Percentiles rank a stretch among this genome's conserved stretches.
Evolutionary conservation across 768 basidiomycete species (phyloP).

Genomic region (Termitomyces sp.): DNA sequence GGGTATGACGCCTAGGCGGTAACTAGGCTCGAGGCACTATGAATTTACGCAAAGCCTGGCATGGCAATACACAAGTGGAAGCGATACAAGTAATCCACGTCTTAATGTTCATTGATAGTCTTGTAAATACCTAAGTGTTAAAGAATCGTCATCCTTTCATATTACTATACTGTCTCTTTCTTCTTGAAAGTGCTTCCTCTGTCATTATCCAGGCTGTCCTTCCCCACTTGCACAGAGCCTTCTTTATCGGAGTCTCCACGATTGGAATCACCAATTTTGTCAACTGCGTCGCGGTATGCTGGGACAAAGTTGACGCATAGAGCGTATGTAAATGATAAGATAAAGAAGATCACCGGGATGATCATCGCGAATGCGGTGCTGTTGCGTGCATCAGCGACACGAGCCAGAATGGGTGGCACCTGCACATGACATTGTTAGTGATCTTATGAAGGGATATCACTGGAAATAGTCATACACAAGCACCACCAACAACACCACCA

Average conservation of each 20-base stretch:
- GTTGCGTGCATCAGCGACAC: slow-evolving; percentile 27
- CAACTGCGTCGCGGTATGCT: slow-evolving; percentile 24
- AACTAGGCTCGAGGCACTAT: too few species aligned
- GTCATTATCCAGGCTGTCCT: slow-evolving; percentile 13
- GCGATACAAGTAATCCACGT: not conserved
- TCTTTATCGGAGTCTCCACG: slow-evolving; percentile 2
- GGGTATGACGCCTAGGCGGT: not conserved
- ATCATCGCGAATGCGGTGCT: slow-evolving; percentile 32
- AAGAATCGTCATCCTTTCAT: not conserved
- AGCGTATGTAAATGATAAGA: slow-evolving; percentile 25
- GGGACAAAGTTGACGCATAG: slow-evolving; percentile 30
- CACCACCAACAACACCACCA: slow-evolving; percentile 30
- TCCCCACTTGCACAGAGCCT: not conserved
- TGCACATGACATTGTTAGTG: not conserved
- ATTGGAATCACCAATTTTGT: slow-evolving; percentile 19
- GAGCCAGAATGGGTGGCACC: slow-evolving; percentile 30
- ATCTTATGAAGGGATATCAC: not conserved
- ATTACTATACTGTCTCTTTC: slow-evolving; percentile 4
- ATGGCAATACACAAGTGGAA: not conserved
- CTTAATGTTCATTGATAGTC: not conserved
- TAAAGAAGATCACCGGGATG: slow-evolving; percentile 29
- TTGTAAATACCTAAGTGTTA: not conserved
- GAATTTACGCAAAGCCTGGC: not conserved
- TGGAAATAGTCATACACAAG: slow-evolving; percentile 21
- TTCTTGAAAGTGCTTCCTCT: slow-evolving; percentile 6